These are phyloP conservation scores for Aspergillus sclerotiicarbonarius DNA, from an alignment of 495 filamentous ascomycete genomes.

Conservation along the genomic window DNA sequence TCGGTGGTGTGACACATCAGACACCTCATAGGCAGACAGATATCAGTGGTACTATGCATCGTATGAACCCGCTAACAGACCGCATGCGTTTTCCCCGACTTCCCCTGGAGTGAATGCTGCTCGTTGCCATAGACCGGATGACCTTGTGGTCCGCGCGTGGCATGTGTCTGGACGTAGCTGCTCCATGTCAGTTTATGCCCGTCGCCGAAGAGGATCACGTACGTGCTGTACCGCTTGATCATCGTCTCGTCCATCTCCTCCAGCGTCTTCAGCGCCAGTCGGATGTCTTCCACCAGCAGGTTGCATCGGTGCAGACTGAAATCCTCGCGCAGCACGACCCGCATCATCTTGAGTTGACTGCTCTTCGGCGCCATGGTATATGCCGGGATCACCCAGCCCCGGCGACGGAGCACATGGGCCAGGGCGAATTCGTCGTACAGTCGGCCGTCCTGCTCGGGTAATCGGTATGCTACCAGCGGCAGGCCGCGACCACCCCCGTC, in stretches of 20 bases:
- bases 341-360: conserved; percentile 75
- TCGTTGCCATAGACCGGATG: conserved; percentile 65
- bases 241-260: conserved; percentile 65
- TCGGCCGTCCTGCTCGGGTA: conserved; percentile 55
- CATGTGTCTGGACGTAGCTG: conserved; percentile 50
- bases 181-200: conserved; percentile 1
- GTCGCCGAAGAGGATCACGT: conserved; percentile 37
- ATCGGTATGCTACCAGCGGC: conserved; percentile 81
- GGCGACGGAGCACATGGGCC: conserved; percentile 76
- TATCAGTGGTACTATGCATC: too few species aligned
- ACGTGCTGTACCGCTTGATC: conserved; percentile 60
- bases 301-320: conserved; percentile 78
- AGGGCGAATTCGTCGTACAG: conserved; percentile 80
- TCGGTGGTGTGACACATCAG: background rate
- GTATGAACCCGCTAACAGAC: conserved; percentile 51
- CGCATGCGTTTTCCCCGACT: conserved; percentile 76
- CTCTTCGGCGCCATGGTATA: conserved; percentile 93
- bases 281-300: conserved; percentile 68
- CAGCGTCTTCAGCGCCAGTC: conserved; percentile 62
- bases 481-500: conserved; percentile 70
- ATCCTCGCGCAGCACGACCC: conserved; percentile 86
- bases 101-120: conserved; percentile 75
- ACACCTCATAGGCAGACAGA: background rate
- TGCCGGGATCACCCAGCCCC: conserved; percentile 88
- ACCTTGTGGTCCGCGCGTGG: conserved; percentile 45